These are phyloP conservation scores for Voacanga thouarsii DNA, from an alignment of 257 asterid species.

Conservation along the genomic window DNA sequence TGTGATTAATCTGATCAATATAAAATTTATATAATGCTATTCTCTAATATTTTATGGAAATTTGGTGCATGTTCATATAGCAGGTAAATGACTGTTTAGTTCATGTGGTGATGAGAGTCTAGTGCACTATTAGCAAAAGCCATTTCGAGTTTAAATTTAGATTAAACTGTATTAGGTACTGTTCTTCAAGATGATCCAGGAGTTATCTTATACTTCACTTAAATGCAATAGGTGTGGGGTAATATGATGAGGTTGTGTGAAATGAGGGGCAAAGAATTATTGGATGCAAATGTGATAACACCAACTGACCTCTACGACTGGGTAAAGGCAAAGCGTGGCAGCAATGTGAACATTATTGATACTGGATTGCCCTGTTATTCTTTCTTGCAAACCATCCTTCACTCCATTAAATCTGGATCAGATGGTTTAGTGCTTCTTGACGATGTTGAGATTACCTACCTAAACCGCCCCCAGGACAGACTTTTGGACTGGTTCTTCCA, in stretches of 20 bases:
- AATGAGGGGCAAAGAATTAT: slow-evolving; percentile 55
- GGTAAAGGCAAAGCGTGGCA: slow-evolving; percentile 61
- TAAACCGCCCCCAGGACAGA: slow-evolving; percentile 82
- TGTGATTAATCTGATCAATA: neutral
- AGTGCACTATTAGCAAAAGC: neutral
- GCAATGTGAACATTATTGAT: slow-evolving; percentile 45
- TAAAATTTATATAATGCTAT: neutral
- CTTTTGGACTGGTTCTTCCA: slow-evolving; percentile 89
- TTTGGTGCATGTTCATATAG: neutral
- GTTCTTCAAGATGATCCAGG: neutral
- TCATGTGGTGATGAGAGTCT: neutral
- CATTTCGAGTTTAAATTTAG: neutral
- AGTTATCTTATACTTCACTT: neutral
- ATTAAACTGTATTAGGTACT: neutral
- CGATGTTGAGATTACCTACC: slow-evolving; percentile 65
- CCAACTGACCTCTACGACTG: slow-evolving; percentile 69
- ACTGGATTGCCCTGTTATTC: slow-evolving; percentile 77
- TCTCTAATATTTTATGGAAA: neutral
- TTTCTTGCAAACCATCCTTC: slow-evolving; percentile 47
- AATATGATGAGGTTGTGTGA: slow-evolving; percentile 64
- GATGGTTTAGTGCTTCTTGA: slow-evolving; percentile 63
- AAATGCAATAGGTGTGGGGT: slow-evolving; percentile 68
- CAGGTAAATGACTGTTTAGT: neutral
- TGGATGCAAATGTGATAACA: slow-evolving; percentile 50
- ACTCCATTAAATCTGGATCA: slow-evolving; percentile 67